These are phyloP conservation scores for Phytophthora pini DNA, from an alignment of 352 stramenopile species.

Conservation along the genomic window DNA sequence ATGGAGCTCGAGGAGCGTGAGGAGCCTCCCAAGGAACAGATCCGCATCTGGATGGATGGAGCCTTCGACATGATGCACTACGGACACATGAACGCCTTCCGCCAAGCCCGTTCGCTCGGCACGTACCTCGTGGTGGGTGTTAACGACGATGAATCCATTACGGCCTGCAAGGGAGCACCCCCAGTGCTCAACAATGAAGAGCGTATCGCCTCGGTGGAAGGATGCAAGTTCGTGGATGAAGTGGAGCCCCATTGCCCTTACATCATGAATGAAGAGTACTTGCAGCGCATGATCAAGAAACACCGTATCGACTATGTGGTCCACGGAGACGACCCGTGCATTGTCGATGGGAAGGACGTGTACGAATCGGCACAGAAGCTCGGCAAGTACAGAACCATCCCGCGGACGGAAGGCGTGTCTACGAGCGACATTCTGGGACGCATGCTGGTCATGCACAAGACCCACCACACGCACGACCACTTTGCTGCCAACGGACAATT, in stretches of 20 bases:
- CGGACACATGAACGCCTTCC: slow-evolving; percentile 99
- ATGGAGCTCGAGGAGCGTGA: slow-evolving; percentile 82
- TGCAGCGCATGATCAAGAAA: slow-evolving; percentile 97
- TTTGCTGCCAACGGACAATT: slow-evolving; percentile 79
- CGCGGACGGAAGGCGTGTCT: slow-evolving; percentile 95
- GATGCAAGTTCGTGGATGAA: slow-evolving; percentile 99
- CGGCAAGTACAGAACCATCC: slow-evolving; percentile 97
- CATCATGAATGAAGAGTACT: slow-evolving; percentile 98
- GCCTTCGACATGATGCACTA: slow-evolving; percentile 99
- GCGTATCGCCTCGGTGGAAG: slow-evolving; percentile 94
- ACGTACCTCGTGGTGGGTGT: slow-evolving; percentile 99
- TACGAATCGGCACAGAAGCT: slow-evolving; percentile 97
- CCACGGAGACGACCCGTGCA: slow-evolving; percentile 99
- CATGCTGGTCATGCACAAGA: slow-evolving; percentile 97
- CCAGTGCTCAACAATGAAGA: slow-evolving; percentile 98
- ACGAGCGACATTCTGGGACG: slow-evolving; percentile 99
- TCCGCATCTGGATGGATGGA: slow-evolving; percentile 99
- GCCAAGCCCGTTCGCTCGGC: slow-evolving; percentile 94
- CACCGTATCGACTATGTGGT: slow-evolving; percentile 99
- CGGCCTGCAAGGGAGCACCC: slow-evolving; percentile 94
- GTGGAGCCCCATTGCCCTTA: slow-evolving; percentile 98
- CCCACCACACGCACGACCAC: slow-evolving; percentile 89
- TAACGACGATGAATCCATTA: slow-evolving; percentile 98
- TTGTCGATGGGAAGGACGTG: slow-evolving; percentile 98
- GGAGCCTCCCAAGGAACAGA: slow-evolving; percentile 81